These are phyloP conservation scores for Sporothrix protearum DNA, from an alignment of 2,329 filamentous ascomycete genomes.

Conservation along the genomic window DNA sequence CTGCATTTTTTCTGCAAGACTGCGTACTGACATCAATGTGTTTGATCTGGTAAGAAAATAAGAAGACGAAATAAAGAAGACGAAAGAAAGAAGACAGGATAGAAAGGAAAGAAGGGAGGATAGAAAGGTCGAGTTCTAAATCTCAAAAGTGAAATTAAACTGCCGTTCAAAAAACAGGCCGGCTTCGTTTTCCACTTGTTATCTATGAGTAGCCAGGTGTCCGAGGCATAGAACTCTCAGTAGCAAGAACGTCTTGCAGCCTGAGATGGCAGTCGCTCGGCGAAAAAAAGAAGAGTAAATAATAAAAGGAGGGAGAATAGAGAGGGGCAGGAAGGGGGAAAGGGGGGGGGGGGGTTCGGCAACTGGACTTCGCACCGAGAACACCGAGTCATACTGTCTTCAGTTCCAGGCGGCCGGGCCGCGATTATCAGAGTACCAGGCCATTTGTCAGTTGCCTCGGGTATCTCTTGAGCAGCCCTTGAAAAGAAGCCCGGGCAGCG, in stretches of 20 bases:
- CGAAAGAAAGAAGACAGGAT: background rate
- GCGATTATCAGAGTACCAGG: background rate
- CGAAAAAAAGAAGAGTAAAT: background rate
- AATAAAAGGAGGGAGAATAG: background rate
- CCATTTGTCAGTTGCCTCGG: too few species aligned
- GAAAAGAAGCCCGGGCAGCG: background rate
- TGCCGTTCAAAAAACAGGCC: background rate
- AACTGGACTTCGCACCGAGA: background rate
- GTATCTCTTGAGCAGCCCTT: background rate
- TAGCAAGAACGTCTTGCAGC: background rate
- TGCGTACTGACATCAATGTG: background rate
- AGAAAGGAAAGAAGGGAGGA: too few species aligned
- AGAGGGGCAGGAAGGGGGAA: background rate
- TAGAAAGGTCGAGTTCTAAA: too few species aligned
- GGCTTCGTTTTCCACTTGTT: background rate
- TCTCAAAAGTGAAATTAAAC: too few species aligned
- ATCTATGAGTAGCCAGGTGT: background rate
- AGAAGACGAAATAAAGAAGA: background rate
- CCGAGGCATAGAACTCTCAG: background rate
- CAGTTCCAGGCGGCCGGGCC: background rate
- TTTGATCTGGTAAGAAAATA: background rate
- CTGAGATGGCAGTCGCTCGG: background rate
- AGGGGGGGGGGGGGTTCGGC: background rate
- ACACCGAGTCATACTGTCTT: background rate
- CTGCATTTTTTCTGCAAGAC: background rate